Base-by-base conservation (phyloP, 2,329 filamentous ascomycete genomes). In the Ophiostoma ulmi region DNA sequence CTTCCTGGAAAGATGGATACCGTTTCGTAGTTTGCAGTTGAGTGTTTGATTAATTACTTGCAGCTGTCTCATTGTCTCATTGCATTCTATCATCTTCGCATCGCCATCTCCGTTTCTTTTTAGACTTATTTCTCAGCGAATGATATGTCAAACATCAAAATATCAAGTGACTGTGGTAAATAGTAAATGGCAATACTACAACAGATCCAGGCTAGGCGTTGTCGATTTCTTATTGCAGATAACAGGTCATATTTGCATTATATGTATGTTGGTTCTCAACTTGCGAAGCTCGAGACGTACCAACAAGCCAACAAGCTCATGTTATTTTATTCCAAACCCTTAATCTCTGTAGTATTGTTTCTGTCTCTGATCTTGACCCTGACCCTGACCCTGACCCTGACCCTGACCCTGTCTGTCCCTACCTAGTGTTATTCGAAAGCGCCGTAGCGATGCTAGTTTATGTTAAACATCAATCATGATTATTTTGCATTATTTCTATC, bases 171-270 rank as follows among this genome's bases (percentile, higher is more conserved):
- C 20, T 20, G n/a, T 48, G 17, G 14, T 48, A 31, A 13, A 17
- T 17, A 36, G 36, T n/a, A 39, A 65, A 65, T 64, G 35, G 63
- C 63, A 65, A 65, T 65, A 65, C 63, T 65, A 65, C 63, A 36
- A 13, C 63, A 39, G 63, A 65, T 65, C 63, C 36, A 11, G 63
- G 63, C 36, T 65, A 64, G 63, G 63, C 35, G 36, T 39, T 11
- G n/a, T 64, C 13, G 61, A 38, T 38, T n/a, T 65, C 63, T 17
- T 63, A 41, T 36, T 22, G 11, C 36, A 65, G 20, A 39, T 65
- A 39, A 65, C 63, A 65, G 35, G 63, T 65, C 63, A 65, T 39
- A 39, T 48, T 48, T 5, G 17, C 44, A 6, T 38, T 36, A 8
- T 17, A 13, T 64, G 61, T 64, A 6, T 39, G 61, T 36, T n/a